Base-by-base conservation (phyloP, 805 yeast species). In the Candida schatavii region DNA sequence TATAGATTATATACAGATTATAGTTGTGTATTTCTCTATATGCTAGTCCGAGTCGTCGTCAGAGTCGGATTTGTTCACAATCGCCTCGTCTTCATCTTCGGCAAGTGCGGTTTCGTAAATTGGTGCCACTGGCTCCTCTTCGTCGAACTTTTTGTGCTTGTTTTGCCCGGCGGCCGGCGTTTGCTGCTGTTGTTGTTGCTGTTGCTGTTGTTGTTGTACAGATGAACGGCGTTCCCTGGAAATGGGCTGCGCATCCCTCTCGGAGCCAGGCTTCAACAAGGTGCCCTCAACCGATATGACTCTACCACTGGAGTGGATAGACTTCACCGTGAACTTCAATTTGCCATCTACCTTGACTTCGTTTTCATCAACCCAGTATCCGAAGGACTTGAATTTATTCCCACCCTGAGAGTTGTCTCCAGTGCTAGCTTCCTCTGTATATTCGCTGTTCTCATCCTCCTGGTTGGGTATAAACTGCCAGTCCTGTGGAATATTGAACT, bases 201-300 rank as follows among this genome's bases (percentile, higher is more conserved):
- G n/a, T n/a, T n/a, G n/a, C n/a, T n/a, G n/a, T 14, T 22, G 29
- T 20, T 19, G 37, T 14, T 22, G 37, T 3, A 66, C 58, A 6
- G 52, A 55, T 3, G 55, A 37, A 27, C 61, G 57, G 35, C 62
- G 57, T 42, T 70, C 72, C 46, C 71, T 61, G 38, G 68, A 75
- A 3, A 80, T 76, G 3, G 85, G 83, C 50, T 77, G 68, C 7
- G 76, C 72, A 44, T 76, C 83, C 40, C 62, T 62, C 48, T 78
- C 85, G 22, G 66, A 58, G 17, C 81, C 83, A 3, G 85, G 83
- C 46, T 70, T 57, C 20, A 85, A 61, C 46, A 90, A 70, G 1
- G 96, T 83, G n/a, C 98, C 98, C 46, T 89, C 95, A 11, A 91
- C 75, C 7, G 95, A 83, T 13, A 90, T 81, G 42, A 88, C 83